Evolutionary conservation across 805 yeast genomes (phyloP).

Genomic region (Metschnikowia matae): DNA sequence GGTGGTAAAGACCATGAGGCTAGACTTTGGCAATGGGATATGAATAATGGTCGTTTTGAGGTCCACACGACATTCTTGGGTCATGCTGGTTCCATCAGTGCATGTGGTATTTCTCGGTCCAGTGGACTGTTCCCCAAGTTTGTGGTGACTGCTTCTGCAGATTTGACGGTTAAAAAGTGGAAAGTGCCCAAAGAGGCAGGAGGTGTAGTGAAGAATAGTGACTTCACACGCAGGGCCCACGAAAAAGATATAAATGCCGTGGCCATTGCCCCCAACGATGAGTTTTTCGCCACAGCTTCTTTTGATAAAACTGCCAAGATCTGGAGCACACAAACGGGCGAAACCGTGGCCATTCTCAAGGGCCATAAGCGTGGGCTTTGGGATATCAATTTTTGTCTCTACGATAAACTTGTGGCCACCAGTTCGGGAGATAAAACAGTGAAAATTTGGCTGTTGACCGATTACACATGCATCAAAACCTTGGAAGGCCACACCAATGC

Average conservation of each 20-base stretch:
- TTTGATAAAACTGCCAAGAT: constrained; percentile 89
- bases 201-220: constrained; percentile 53
- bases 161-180: constrained; percentile 86
- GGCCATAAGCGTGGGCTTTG: constrained; percentile 96
- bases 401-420: constrained; percentile 72
- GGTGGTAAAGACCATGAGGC: constrained; percentile 89
- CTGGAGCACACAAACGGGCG: constrained; percentile 87
- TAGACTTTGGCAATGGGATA: constrained; percentile 71
- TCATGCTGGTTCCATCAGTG: constrained; percentile 83
- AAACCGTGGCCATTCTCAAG: constrained; percentile 72
- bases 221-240: constrained; percentile 91
- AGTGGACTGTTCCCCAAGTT: constrained; percentile 51
- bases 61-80: constrained; percentile 70
- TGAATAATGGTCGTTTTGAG: constrained; percentile 22
- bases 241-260: constrained; percentile 92
- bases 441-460: constrained; percentile 82
- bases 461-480: constrained; percentile 71
- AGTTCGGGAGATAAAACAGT: constrained; percentile 91
- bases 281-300: constrained; percentile 85
- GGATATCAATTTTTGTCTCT: constrained; percentile 81
- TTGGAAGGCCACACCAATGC: constrained; percentile 95
- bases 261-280: constrained; percentile 89
- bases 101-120: constrained; percentile 67
- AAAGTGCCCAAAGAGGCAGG: constrained; percentile 50
- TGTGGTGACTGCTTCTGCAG: constrained; percentile 78